phyloP scores from a whole-genome alignment of 1,284 basidiomycete genomes.

The Austroboletus niveus region DNA sequence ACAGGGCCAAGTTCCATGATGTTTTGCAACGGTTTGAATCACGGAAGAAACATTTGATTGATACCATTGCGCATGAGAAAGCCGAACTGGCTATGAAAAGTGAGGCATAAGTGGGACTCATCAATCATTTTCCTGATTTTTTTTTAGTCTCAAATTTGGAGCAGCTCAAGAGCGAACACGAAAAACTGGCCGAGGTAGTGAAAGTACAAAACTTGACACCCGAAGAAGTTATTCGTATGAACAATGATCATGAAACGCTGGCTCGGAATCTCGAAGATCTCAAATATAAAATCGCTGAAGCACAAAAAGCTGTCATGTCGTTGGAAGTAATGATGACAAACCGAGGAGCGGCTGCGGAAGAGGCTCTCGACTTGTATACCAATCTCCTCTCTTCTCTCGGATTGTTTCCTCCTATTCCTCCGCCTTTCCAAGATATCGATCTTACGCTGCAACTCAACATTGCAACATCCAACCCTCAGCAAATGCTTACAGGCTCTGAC shows the following conservation, averaged over 20 bases:
- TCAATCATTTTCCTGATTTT: slow-evolving; percentile 5
- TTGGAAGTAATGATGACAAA: slow-evolving; percentile 79
- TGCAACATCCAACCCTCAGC: slow-evolving; percentile 62
- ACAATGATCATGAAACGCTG: slow-evolving; percentile 76
- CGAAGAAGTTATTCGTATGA: slow-evolving; percentile 86
- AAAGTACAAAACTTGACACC: slow-evolving; percentile 80
- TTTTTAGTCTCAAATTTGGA: slow-evolving; percentile 54
- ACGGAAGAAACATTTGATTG: slow-evolving; percentile 59
- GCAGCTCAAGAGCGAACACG: slow-evolving; percentile 59
- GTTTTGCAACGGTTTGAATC: slow-evolving; percentile 62
- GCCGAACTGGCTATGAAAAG: slow-evolving; percentile 56
- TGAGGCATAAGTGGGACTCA: slow-evolving; percentile 25
- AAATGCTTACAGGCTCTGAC: slow-evolving; percentile 62
- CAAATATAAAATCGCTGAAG: slow-evolving; percentile 69
- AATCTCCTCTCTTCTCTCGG: slow-evolving; percentile 71
- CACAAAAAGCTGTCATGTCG: slow-evolving; percentile 64
- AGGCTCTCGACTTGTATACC: slow-evolving; percentile 73
- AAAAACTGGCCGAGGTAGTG: slow-evolving; percentile 63
- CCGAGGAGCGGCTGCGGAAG: slow-evolving; percentile 75
- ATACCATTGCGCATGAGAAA: slow-evolving; percentile 61
- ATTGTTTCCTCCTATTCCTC: slow-evolving; percentile 64
- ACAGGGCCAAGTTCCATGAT: slow-evolving; percentile 69
- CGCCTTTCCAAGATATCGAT: slow-evolving; percentile 67
- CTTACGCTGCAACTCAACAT: slow-evolving; percentile 75
- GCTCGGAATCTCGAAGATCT: slow-evolving; percentile 71